Evolutionary conservation across 2,329 filamentous ascomycete genomes (phyloP).

Genomic region (Calonectria pteridis): DNA sequence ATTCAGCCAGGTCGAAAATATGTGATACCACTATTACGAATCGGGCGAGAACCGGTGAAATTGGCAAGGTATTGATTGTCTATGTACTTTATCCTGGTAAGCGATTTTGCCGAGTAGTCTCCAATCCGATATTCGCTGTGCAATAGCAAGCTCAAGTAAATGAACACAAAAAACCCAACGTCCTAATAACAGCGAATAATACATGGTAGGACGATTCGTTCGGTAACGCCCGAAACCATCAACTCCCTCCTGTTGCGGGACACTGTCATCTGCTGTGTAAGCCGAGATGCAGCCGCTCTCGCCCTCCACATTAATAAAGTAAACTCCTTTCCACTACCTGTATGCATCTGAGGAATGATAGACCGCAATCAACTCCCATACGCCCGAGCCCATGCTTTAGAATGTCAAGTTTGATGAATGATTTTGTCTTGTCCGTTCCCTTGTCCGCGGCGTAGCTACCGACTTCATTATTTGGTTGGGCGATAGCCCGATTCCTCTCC

Average conservation of each 20-base stretch:
- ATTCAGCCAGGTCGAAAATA: background rate
- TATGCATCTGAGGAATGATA: background rate
- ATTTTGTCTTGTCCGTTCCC: background rate
- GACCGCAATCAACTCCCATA: background rate
- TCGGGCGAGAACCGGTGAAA: background rate
- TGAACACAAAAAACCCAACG: background rate
- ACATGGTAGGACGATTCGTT: background rate
- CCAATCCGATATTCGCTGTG: background rate
- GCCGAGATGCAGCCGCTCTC: background rate
- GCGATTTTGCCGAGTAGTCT: background rate
- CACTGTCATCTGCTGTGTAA: background rate
- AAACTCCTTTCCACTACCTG: background rate
- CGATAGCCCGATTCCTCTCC: constrained; percentile 46
- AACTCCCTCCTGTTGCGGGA: background rate
- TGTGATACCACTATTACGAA: background rate
- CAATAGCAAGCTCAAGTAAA: background rate
- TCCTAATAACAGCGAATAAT: constrained; percentile 5
- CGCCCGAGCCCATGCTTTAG: constrained; percentile 1
- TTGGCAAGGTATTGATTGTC: background rate
- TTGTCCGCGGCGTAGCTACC: background rate
- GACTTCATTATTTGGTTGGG: constrained; percentile 31
- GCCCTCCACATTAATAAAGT: background rate
- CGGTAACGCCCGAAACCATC: background rate
- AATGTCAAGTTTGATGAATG: background rate
- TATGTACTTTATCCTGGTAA: background rate